These are phyloP conservation scores for Exophiala viscosa DNA, from an alignment of 2,329 filamentous ascomycete genomes.

Conservation along the genomic window DNA sequence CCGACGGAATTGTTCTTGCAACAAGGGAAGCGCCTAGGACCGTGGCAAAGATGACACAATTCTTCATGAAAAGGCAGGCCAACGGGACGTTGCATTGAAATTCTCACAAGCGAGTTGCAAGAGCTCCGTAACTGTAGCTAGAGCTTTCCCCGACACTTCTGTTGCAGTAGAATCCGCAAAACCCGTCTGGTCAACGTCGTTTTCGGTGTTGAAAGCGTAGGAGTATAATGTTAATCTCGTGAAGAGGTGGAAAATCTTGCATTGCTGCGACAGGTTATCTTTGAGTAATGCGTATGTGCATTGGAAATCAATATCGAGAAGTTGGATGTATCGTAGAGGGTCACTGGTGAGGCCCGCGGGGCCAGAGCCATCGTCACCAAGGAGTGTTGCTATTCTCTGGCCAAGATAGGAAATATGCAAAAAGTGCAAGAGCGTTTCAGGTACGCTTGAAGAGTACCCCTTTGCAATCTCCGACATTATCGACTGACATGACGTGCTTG, in stretches of 20 bases:
- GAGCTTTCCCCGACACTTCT: neutral
- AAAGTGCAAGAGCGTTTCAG: neutral
- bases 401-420: neutral
- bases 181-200: neutral
- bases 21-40: neutral
- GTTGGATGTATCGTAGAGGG: neutral
- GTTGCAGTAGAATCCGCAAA: neutral
- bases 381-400: neutral
- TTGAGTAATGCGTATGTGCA: neutral
- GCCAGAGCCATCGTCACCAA: neutral
- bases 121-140: neutral
- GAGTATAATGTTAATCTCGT: neutral
- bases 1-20: neutral
- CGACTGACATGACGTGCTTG: neutral
- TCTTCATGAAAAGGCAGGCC: neutral
- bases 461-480: neutral
- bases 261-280: neutral
- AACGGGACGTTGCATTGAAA: neutral
- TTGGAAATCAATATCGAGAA: neutral
- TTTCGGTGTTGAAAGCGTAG: neutral
- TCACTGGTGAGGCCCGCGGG: neutral
- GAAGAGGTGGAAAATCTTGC: neutral
- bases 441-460: neutral
- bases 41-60: neutral
- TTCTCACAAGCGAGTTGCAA: neutral